Conservation (phyloP, 441 rosid genomes). For the Kokia cookei region DNA sequence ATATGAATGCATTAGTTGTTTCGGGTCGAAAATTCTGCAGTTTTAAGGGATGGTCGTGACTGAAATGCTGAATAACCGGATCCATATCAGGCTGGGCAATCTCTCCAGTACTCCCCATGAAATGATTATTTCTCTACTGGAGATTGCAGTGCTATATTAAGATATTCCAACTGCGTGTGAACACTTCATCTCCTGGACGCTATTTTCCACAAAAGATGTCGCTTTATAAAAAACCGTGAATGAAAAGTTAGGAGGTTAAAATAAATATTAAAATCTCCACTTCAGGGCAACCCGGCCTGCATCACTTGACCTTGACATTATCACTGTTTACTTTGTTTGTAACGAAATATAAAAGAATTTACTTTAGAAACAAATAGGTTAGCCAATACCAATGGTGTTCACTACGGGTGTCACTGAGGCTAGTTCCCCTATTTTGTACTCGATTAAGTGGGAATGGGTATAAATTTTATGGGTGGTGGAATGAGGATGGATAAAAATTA, state of each 20-base stretch:
- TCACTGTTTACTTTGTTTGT: not conserved
- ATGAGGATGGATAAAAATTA: no score
- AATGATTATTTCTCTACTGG: not conserved
- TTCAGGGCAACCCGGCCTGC: not conserved
- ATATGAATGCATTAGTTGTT: slow-evolving; percentile 20
- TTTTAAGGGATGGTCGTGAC: slow-evolving; percentile 40
- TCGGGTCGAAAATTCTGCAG: not conserved
- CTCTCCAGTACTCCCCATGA: not conserved
- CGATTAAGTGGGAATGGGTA: no score
- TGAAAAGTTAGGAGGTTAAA: not conserved
- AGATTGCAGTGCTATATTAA: not conserved
- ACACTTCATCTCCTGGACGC: not conserved
- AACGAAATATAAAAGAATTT: not conserved
- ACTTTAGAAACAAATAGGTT: no score
- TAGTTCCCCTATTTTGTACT: no score
- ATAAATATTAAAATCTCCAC: not conserved
- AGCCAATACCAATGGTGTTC: no score
- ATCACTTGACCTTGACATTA: not conserved
- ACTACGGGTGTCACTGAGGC: no score
- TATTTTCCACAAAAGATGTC: not conserved
- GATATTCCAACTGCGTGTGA: not conserved
- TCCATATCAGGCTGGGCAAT: not conserved
- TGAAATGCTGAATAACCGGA: slow-evolving; percentile 26
- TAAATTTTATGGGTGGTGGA: no score
- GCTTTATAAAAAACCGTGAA: not conserved